phyloP scores from a whole-genome alignment of 2,329 filamentous ascomycete genomes.

The Colletotrichum cordylinicola region DNA sequence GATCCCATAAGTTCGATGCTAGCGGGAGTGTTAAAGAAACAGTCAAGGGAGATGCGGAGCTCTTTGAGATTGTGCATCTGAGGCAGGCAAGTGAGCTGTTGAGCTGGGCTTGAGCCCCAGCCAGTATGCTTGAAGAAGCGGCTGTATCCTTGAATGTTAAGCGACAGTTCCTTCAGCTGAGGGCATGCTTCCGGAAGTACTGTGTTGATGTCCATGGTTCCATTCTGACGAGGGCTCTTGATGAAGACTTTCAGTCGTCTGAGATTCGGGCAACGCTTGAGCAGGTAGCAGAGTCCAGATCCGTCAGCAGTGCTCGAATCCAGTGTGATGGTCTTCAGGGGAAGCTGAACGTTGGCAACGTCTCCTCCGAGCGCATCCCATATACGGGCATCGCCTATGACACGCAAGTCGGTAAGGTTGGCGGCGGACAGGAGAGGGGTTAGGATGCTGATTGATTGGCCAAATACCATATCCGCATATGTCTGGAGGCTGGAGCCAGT shows the following conservation, averaged over 20 bases:
- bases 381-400: background rate
- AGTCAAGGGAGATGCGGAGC: constrained; percentile 1
- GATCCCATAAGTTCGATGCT: background rate
- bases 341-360: background rate
- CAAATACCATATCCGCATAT: background rate
- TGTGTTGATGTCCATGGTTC: background rate
- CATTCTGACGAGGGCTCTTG: background rate
- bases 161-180: background rate
- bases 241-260: background rate
- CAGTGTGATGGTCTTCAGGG: background rate
- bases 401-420: background rate
- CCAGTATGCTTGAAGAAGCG: background rate
- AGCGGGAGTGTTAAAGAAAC: background rate
- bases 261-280: background rate
- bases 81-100: background rate
- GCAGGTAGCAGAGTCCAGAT: background rate
- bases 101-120: background rate
- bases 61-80: background rate
- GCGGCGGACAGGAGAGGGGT: background rate
- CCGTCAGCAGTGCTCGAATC: background rate
- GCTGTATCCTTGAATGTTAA: background rate
- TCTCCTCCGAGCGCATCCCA: background rate
- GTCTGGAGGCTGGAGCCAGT: background rate
- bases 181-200: constrained; percentile 4
- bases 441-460: background rate